Conservation (phyloP, 306 rosid genomes). For the Ammopiptanthus mongolicus region DNA sequence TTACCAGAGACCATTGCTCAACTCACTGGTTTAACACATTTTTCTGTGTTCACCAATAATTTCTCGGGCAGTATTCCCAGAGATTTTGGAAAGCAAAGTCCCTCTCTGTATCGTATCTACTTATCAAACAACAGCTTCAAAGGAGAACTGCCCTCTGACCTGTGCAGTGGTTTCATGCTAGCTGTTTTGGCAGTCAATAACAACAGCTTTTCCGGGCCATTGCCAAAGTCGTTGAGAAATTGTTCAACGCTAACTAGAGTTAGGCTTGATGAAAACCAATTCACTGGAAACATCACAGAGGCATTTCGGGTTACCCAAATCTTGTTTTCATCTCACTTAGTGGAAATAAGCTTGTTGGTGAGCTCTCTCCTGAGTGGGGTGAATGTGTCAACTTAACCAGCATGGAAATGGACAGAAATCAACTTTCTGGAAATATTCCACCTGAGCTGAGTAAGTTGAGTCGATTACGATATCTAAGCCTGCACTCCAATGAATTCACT, state of each 20-base stretch:
- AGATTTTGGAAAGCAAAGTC: constrained; percentile 54
- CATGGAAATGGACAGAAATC: constrained; percentile 41
- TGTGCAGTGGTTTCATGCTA: constrained; percentile 39
- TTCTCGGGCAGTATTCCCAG: constrained; percentile 48
- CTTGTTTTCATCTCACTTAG: constrained; percentile 25
- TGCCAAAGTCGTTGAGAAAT: constrained; percentile 56
- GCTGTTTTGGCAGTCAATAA: constrained; percentile 1
- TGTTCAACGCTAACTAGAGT: constrained; percentile 42
- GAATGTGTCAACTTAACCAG: constrained; percentile 34
- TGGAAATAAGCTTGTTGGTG: constrained; percentile 43
- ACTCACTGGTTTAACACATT: constrained; percentile 6
- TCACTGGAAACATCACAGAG: constrained; percentile 55
- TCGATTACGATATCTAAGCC: constrained; percentile 14
- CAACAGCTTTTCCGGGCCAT: constrained; percentile 49
- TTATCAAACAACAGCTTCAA: constrained; percentile 59
- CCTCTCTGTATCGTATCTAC: constrained; percentile 19
- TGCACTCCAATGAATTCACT: constrained; percentile 31
- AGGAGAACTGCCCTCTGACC: constrained; percentile 56
- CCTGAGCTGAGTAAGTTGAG: constrained; percentile 36
- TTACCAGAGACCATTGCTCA: constrained; percentile 42
- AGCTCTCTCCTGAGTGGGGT: constrained; percentile 50
- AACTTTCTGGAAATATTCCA: constrained; percentile 57
- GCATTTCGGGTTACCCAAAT: constrained; percentile 31
- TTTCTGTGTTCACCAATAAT: constrained; percentile 53
- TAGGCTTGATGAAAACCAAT: constrained; percentile 45